Evolutionary conservation across 2,329 filamentous ascomycete genomes (phyloP), one percentile per base, ranked within the genome.

Genomic region (Sporothrix luriei): DNA sequence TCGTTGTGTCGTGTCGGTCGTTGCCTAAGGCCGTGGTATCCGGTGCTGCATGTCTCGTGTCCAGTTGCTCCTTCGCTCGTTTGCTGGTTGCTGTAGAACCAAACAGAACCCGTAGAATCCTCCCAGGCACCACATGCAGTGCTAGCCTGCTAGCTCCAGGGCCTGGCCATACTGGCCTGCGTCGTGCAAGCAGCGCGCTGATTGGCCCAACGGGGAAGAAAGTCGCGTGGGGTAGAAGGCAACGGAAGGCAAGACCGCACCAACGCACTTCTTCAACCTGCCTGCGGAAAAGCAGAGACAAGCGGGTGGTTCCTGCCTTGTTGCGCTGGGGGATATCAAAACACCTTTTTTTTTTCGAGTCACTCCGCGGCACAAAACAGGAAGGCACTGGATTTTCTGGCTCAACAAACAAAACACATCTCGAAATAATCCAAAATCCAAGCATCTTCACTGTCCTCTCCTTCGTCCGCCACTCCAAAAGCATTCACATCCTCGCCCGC

Each of bases 151-250:
- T 46, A 49, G 52, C 66, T 46, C 40, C 33, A 68, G 57, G 40
- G 26, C 43, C 61, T 64, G 61, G 61, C 38, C 33, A 33, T 40
- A 14, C 43, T n/a, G 38, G 29, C 43, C 57, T 46, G 57, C 21
- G 59, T 26, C 66, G 1, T 14, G 40, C 49, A 10, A 48, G 33
- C 33, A 19, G 9, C 24, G 26, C n/a, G 11, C 64, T 73, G 70
- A 73, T 73, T 73, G 72, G 72, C 70, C 66, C 55, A 62, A 68
- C 14, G n/a, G 21, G 61, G 46, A 49, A 43, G 57, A 59, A n/a
- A 68, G 70, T 66, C 69, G 68, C 66, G 71, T 72, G 71, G 71
- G 71, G 71, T 72, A 72, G 69, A 72, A 72, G 69, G 65, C 71
- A 52, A 71, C 71, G 66, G 71, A 72, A 72, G 62, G 46, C 62